Evolutionary conservation across 2,329 filamentous ascomycete species (phyloP).

Genomic region (Scytalidium lignicola): DNA sequence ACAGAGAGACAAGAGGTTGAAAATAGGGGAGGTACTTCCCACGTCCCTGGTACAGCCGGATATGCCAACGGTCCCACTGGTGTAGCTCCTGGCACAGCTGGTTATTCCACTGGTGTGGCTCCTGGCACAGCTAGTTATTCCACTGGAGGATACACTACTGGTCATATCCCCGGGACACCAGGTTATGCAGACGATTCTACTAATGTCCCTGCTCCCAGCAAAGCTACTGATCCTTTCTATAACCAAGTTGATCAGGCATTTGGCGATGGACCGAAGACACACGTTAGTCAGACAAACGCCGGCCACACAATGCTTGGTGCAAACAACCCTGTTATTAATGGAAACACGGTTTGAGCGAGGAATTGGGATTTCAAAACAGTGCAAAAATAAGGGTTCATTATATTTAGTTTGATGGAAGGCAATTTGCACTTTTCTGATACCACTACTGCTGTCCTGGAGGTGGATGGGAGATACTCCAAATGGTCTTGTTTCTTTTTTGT

Average conservation of each 20-base stretch:
- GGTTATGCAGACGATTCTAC: background rate
- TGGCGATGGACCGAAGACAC: conserved; percentile 5
- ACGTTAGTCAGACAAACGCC: conserved; percentile 2
- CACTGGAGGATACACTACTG: conserved; percentile 1
- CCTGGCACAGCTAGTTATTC: conserved; percentile 8
- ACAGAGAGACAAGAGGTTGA: conserved; percentile 21
- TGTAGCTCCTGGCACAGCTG: conserved; percentile 7
- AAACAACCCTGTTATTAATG: conserved; percentile 20
- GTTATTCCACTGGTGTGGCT: conserved; percentile 6
- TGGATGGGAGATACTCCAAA: background rate
- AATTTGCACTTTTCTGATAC: conserved; percentile 17
- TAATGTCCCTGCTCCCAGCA: conserved; percentile 18
- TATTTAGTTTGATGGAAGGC: conserved; percentile 2
- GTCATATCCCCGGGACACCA: conserved; percentile 13
- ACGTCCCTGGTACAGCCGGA: conserved; percentile 1
- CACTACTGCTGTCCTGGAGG: conserved; percentile 8
- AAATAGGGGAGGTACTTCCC: conserved; percentile 10
- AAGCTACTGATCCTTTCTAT: conserved; percentile 25
- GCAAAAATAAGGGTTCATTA: conserved; percentile 4
- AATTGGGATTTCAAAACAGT: background rate
- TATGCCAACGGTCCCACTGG: conserved; percentile 1
- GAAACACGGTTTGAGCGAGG: conserved; percentile 2
- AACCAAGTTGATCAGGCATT: conserved; percentile 24
- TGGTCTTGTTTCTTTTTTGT: background rate
- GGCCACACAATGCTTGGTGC: conserved; percentile 15